Evolutionary conservation across 148 eudicot species (phyloP), one percentile per base, ranked within the genome.

Genomic region (Silene uniflora): DNA sequence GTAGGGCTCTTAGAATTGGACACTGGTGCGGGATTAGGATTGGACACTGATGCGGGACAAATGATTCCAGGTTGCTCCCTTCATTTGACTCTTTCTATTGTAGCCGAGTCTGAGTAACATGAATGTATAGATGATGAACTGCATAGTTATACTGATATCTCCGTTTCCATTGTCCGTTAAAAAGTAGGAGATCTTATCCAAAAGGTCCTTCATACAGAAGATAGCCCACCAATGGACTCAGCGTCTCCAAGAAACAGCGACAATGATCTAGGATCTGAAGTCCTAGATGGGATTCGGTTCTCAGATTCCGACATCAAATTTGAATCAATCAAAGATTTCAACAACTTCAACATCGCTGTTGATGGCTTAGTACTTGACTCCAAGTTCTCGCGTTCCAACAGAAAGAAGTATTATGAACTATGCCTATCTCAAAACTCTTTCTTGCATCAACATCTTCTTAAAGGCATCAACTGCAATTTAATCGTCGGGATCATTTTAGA

Each of bases 401-500:
- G 81, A 22, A 81, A 67, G 25, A 88, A 87, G 77, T 91, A 89
- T 64, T 86, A 86, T 17, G 82, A 86, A 21, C 84, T 91, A 0
- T 91, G 92, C 73, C 52, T 69, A 68, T 74, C 75, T 63, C 86
- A 86, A 59, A 80, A 80, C 8, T 52, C 73, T 24, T 82, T 66
- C 75, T 72, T 87, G 55, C 96, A 91, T 22, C 79, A 81, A 14
- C 55, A 75, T 67, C 84, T 90, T 7, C 72, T 84, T 0, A 62
- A 78, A 47, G 87, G 79, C 13, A 61, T 80, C 71, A 72, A 81
- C 67, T 83, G 77, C 22, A 86, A 79, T 23, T 69, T 88, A 56
- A 84, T 78, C 1, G 84, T 78, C 2, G 88, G 83, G 12, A 87
- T 88, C 10, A 89, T 88, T 13, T 75, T 72, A 0, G 88, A 88